phyloP scores from a whole-genome alignment of 176 grass and related monocot species.

The Ampelocalamus luodianensis region DNA sequence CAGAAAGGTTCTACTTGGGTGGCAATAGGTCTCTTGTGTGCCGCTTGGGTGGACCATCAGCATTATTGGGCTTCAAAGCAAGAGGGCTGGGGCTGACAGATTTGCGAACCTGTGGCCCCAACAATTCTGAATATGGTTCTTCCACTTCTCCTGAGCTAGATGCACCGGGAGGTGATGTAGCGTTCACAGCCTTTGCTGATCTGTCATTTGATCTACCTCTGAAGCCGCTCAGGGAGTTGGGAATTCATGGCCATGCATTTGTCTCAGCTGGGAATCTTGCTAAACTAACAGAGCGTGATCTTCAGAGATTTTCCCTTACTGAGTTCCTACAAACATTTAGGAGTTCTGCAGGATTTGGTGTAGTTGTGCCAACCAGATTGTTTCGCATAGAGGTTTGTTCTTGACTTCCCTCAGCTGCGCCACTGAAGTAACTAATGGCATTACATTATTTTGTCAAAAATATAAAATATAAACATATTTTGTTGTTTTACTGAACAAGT shows the following conservation, averaged over 20 bases:
- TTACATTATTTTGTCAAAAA: conserved; percentile 3
- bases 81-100: conserved; percentile 66
- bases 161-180: conserved; percentile 62
- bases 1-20: conserved; percentile 80
- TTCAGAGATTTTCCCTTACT: conserved; percentile 51
- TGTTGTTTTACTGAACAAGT: conserved; percentile 14
- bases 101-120: conserved; percentile 29
- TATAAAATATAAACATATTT: neutral
- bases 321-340: conserved; percentile 71
- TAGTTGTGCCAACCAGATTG: conserved; percentile 72
- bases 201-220: conserved; percentile 89
- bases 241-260: conserved; percentile 85
- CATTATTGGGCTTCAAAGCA: conserved; percentile 73
- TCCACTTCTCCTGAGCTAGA: conserved; percentile 47
- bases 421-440: conserved; percentile 8
- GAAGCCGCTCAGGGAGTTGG: conserved; percentile 67
- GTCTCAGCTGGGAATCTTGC: conserved; percentile 76
- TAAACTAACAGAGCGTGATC: conserved; percentile 56
- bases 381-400: conserved; percentile 79
- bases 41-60: conserved; percentile 67
- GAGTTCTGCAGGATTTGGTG: conserved; percentile 83
- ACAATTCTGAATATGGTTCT: conserved; percentile 44
- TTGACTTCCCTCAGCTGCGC: conserved; percentile 7
- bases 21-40: conserved; percentile 73
- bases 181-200: conserved; percentile 78